Evolutionary conservation across 768 basidiomycete genomes (phyloP).

Genomic region (Terana coerulea): DNA sequence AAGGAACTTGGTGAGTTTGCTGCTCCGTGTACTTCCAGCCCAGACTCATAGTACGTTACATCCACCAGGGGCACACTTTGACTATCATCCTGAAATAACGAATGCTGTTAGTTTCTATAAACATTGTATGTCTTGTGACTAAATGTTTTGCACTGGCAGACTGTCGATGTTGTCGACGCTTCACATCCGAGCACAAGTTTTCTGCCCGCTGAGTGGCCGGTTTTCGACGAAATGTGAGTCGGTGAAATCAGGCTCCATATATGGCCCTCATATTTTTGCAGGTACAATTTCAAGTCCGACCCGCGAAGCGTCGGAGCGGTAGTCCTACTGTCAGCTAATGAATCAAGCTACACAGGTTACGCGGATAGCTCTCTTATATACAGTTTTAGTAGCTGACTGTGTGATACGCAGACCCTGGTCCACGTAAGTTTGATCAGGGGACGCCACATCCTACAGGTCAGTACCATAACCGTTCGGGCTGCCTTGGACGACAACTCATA

Average conservation of each 20-base stretch:
- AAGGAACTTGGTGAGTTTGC: slow-evolving; percentile 34
- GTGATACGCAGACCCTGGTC: slow-evolving; percentile 37
- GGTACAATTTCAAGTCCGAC: slow-evolving; percentile 47
- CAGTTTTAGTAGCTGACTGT: slow-evolving; percentile 14
- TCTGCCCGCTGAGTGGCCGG: slow-evolving; percentile 31
- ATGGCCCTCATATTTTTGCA: slow-evolving; percentile 9
- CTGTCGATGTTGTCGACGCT: slow-evolving; percentile 36
- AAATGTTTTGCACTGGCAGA: slow-evolving; percentile 23
- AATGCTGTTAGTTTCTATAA: slow-evolving; percentile 32
- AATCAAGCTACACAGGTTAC: slow-evolving; percentile 37
- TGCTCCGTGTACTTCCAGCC: not conserved
- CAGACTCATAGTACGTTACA: not conserved
- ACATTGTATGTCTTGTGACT: not conserved
- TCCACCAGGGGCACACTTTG: slow-evolving; percentile 38
- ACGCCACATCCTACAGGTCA: slow-evolving; percentile 74
- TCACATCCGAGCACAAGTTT: slow-evolving; percentile 41
- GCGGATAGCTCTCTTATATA: slow-evolving; percentile 14
- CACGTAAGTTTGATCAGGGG: slow-evolving; percentile 59
- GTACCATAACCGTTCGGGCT: too few relatives aligned
- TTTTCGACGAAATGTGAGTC: slow-evolving; percentile 36
- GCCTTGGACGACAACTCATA: too few relatives aligned
- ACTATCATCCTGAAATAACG: slow-evolving; percentile 42
- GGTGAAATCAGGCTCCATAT: not conserved
- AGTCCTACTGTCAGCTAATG: slow-evolving; percentile 43
- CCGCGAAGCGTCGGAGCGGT: slow-evolving; percentile 41